Evolutionary conservation across 2,329 filamentous ascomycete genomes (phyloP), one percentile per base, ranked within the genome.

Genomic region (Fusarium graminum): DNA sequence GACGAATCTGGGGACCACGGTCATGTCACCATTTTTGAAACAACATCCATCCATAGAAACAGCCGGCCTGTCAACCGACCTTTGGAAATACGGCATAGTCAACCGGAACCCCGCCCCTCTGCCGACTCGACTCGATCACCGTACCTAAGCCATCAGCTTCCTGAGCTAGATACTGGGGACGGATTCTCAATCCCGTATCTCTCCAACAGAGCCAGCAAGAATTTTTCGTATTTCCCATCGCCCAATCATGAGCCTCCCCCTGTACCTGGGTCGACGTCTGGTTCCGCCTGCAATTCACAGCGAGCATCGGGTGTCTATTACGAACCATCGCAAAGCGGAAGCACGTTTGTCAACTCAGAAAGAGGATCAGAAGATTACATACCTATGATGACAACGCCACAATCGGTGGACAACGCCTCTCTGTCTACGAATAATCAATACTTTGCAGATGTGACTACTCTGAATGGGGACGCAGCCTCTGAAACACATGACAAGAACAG

Each of bases 191-290:
- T 85, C n/a, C 80, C 81, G 5, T 84, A 83, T 59, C 64, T 82
- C 39, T 77, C 78, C 54, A 72, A 78, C 63, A 73, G 74, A 62
- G 58, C 65, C 16, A 72, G 71, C 63, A 67, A 67, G 49, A 75
- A 70, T 51, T 66, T 71, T 12, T 71, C 75, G 4, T 74, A 75
- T 38, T 64, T 78, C n/a, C 75, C 78, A 1, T 74, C 81, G 10
- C 84, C 85, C 11, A 79, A 80, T 56, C 84, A 86, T 60, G 80
- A 82, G 30, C 83, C 84, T 3, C 85, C 84, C 1, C 83, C 82
- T 1, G 77, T 85, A 7, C 84, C 85, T 7, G 68, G 72, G 1
- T 76, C 79, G 7, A 74, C 74, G 22, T 68, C 76, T 14, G 76
- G 71, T 14, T 75, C 74, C 70, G 55, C 78, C 74, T 53, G 77